Base-by-base conservation (phyloP, 106 monocot genomes). In the Iris macrosiphon region DNA sequence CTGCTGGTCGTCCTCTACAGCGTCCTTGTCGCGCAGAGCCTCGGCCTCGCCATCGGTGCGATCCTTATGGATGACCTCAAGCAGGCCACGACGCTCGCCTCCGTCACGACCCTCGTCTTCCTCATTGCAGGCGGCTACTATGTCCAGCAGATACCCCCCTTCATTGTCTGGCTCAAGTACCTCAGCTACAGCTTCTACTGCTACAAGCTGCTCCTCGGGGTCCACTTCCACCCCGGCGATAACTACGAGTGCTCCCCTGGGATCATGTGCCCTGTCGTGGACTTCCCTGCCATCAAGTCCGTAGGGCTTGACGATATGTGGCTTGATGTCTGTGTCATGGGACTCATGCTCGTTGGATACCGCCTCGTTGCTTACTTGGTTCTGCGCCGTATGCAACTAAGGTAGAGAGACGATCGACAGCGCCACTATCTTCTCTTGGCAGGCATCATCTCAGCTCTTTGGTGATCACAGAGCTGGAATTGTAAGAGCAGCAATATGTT, bases 151-250 rank as follows among this genome's bases (percentile, higher is more conserved):
- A 84, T 84, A 3, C 84, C 84, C 2, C 48, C 64, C 6, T 84
- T 84, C 71, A 79, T 84, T 4, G 34, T 68, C 12, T 84, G 84
- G 84, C 67, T 84, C 46, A 84, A 84, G 68, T 84, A 84, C 57
- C 46, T 84, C 25, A 84, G 84, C 57, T 84, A 79, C 56, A 84
- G 79, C 65, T 84, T 63, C 68, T 84, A 79, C 55, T 84, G 84
- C 61, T 84, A 72, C 71, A 79, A 79, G 72, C 68, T 79, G 15
- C 64, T 79, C 6, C 46, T 83, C 3, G 74, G 78, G 4, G 50
- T 78, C 1, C 83, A 83, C 27, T 78, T 61, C 58, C 40, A 18
- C 14, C 35, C 66, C 15, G 58, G 49, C n/a, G 83, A 78, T 8
- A 39, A 31, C 42, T 83, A 83, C 21, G 74, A 78, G 62, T 83